A percentile compares a stretch with the other conserved stretches of the same genome.
Conservation (phyloP, 2,329 filamentous ascomycete species). For the Colletotrichum magnum region DNA sequence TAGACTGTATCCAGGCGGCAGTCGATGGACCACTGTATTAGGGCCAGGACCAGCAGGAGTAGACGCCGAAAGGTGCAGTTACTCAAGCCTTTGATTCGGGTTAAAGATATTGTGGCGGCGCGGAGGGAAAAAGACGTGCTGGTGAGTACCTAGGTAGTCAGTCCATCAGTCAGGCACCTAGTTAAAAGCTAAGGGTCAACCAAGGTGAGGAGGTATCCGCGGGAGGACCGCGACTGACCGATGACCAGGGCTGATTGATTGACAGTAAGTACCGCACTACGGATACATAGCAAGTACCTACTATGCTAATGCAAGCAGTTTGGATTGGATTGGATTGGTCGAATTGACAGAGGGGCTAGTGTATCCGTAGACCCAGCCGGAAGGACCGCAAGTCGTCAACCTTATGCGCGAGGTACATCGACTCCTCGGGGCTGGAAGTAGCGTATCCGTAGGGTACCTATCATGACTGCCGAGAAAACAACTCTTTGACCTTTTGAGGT, state of each 20-base stretch:
- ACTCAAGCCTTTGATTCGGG: neutral
- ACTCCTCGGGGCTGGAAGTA: neutral
- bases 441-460: too few species aligned
- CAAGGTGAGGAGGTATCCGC: neutral
- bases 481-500: neutral
- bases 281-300: too few species aligned
- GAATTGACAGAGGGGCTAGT: neutral
- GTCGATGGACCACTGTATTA: conserved; percentile 17
- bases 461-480: conserved; percentile 13
- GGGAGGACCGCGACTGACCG: too few species aligned
- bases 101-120: too few species aligned
- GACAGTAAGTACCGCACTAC: too few species aligned
- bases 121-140: too few species aligned
- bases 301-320: too few species aligned
- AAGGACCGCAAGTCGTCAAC: conserved; percentile 1
- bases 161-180: too few species aligned
- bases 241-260: too few species aligned
- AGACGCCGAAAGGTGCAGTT: neutral
- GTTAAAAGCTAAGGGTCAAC: too few species aligned
- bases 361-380: conserved; percentile 7
- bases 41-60: neutral
- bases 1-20: conserved; percentile 22
- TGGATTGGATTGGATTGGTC: neutral
- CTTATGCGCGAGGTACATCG: neutral
- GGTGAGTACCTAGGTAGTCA: too few species aligned